Percentiles rank a stretch among this genome's conserved stretches.
Evolutionary conservation across 2,329 filamentous ascomycete species (phyloP).

Genomic region (Magnaporthiopsis rhizophila): DNA sequence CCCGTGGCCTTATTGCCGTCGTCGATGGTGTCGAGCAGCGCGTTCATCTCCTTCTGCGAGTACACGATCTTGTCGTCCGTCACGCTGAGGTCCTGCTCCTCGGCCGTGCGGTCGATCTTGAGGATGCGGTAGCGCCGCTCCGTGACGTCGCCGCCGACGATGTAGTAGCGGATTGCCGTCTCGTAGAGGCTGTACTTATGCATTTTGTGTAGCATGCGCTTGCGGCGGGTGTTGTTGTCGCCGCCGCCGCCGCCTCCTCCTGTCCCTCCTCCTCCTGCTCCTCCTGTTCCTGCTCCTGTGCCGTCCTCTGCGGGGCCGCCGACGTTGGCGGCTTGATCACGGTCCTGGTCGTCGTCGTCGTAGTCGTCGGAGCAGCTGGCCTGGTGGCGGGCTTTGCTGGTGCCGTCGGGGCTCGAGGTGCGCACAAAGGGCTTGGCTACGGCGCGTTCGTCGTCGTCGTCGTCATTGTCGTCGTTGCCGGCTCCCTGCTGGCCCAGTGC

Average conservation of each 20-base stretch:
- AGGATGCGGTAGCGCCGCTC: constrained; percentile 85
- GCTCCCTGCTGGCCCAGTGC: constrained; percentile 13
- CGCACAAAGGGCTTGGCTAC: constrained; percentile 51
- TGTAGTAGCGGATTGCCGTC: constrained; percentile 86
- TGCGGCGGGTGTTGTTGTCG: constrained; percentile 21
- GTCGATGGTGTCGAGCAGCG: constrained; percentile 88
- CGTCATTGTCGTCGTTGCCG: constrained; percentile 29
- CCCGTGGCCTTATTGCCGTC: constrained; percentile 89
- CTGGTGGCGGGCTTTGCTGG: constrained; percentile 17
- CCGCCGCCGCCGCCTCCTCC: constrained; percentile 12
- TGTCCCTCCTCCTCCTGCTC: too few species aligned
- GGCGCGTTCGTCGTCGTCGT: constrained; percentile 51
- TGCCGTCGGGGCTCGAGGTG: constrained; percentile 41
- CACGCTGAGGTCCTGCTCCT: constrained; percentile 70
- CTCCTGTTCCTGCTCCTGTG: background rate
- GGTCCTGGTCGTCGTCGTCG: constrained; percentile 15
- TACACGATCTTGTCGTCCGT: constrained; percentile 95
- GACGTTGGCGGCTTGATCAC: too few species aligned
- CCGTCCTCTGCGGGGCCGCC: constrained; percentile 14
- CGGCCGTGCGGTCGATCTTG: constrained; percentile 87
- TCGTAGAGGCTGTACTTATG: constrained; percentile 98
- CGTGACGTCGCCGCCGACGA: constrained; percentile 85
- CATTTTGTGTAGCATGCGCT: constrained; percentile 56
- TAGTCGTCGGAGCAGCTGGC: constrained; percentile 16
- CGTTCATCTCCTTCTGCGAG: constrained; percentile 83